Percentiles rank a stretch among this genome's conserved stretches.
These are phyloP conservation scores for Cerioporus squamosus DNA, from an alignment of 1,284 basidiomycete genomes.

Conservation along the genomic window DNA sequence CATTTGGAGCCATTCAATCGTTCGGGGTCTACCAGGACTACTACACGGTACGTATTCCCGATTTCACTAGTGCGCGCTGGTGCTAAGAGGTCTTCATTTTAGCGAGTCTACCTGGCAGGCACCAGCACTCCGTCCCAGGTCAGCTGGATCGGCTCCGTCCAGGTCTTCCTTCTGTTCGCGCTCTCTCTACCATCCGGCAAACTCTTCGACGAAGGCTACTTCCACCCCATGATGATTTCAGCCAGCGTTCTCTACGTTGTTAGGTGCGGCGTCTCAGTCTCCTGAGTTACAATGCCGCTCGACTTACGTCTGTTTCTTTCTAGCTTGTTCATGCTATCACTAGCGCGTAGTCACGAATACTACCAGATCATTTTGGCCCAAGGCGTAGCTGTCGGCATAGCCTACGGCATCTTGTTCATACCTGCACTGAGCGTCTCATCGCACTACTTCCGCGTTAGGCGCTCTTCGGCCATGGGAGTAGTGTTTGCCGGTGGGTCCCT, in stretches of 20 bases:
- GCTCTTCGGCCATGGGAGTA: constrained; percentile 25
- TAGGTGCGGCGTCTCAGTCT: constrained; percentile 1
- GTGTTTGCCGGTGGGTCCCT: constrained; percentile 24
- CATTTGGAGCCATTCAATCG: neutral
- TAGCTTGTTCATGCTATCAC: constrained; percentile 32
- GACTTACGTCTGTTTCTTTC: neutral
- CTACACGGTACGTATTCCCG: neutral
- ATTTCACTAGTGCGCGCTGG: neutral
- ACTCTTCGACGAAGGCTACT: constrained; percentile 34
- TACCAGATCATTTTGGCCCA: constrained; percentile 33
- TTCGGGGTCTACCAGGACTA: neutral
- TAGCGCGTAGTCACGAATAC: constrained; percentile 26
- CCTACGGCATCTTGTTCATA: constrained; percentile 41
- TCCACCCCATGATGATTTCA: constrained; percentile 2
- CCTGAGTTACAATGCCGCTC: neutral
- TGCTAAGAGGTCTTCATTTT: neutral
- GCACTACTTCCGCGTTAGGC: constrained; percentile 16
- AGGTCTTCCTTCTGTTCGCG: constrained; percentile 36
- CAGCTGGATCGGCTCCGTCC: constrained; percentile 48
- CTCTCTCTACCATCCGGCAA: constrained; percentile 34
- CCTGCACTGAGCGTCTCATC: constrained; percentile 20
- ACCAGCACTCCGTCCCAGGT: constrained; percentile 37
- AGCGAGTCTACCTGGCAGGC: constrained; percentile 3
- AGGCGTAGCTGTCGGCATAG: constrained; percentile 48
- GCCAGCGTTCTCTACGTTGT: constrained; percentile 8